Evolutionary conservation across 1,284 basidiomycete genomes (phyloP).

Genomic region (Amylostereum areolatum): DNA sequence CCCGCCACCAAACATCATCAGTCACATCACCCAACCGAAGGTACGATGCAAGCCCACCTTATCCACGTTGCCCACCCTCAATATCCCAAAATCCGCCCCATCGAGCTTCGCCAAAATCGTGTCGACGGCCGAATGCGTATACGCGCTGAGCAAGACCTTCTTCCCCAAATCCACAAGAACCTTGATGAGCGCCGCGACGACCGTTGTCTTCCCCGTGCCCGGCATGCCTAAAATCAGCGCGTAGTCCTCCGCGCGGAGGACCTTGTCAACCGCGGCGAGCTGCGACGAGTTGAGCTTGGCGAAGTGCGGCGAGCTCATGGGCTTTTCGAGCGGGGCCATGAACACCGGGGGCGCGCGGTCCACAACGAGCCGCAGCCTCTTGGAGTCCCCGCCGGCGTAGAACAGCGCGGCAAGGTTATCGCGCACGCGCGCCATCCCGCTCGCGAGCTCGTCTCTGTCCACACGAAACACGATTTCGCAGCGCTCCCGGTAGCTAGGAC

Average conservation of each 20-base stretch:
- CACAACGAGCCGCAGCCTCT: conserved; percentile 71
- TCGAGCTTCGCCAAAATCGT: conserved; percentile 85
- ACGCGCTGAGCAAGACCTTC: conserved; percentile 84
- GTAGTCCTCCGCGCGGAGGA: conserved; percentile 82
- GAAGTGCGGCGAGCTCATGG: conserved; percentile 2
- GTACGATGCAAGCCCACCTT: conserved; percentile 54
- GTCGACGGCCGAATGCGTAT: conserved; percentile 98
- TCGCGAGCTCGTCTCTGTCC: conserved; percentile 89
- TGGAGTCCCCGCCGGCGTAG: conserved; percentile 65
- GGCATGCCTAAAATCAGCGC: conserved; percentile 95
- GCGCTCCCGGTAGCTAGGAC: conserved; percentile 8
- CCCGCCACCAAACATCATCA: neutral
- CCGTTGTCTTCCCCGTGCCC: conserved; percentile 96
- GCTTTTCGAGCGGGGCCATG: conserved; percentile 20
- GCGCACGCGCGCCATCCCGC: conserved; percentile 83
- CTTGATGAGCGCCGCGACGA: conserved; percentile 85
- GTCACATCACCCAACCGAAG: neutral
- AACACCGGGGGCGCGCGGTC: conserved; percentile 73
- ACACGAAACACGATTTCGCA: conserved; percentile 66
- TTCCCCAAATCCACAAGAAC: conserved; percentile 78
- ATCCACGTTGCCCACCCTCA: conserved; percentile 87
- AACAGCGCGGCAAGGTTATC: conserved; percentile 90
- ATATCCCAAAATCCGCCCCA: conserved; percentile 61
- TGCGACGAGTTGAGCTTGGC: conserved; percentile 72
- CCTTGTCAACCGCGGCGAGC: conserved; percentile 64